Evolutionary conservation across 1,284 basidiomycete species (phyloP), one percentile per base, ranked within the genome.

Genomic region (Puccinia triticina): DNA sequence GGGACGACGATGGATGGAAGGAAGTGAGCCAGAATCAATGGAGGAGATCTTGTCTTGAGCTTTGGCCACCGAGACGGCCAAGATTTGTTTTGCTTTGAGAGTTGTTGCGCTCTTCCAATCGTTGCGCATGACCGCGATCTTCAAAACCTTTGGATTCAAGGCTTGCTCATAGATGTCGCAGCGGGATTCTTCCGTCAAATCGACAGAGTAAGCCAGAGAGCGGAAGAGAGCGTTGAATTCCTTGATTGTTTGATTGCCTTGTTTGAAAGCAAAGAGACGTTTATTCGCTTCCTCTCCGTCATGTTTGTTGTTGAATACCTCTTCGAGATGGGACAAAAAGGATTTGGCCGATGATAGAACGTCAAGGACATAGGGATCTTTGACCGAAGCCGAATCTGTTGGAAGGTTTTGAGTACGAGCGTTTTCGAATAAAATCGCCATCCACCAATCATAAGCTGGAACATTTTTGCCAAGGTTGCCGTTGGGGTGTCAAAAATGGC

Each of bases 391-490:
- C 23, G 34, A 46, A 1, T 71, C n/a, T 2, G 72, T 50, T 10
- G 26, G 53, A 14, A 74, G 53, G 21, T 34, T 12, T 34, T 74
- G 72, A 12, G 26, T 11, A 1, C 50, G 21, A 18, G 72, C 72
- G 21, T 74, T 74, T 32, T 74, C 72, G 29, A n/a, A 48, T 1
- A 74, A 29, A 12, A 74, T 11, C 7, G 50, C 53, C 72, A 74
- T 74, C 72, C 72, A 74, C 48, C 72, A 74, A 18, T 74, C 57
- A n/a, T 74, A 55, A 21, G 72, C 1, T 26, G 26, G 26, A 48
- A 8, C n/a, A 71, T 71, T n/a, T n/a, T n/a, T n/a, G n/a, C n/a
- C n/a, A n/a, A n/a, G n/a, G n/a, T n/a, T n/a, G n/a, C n/a, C n/a
- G n/a, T n/a, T n/a, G n/a, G n/a, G n/a, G n/a, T n/a, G n/a, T n/a